Evolutionary conservation across 2,329 filamentous ascomycete genomes (phyloP).

Genomic region (Clonostachys rhizophaga): DNA sequence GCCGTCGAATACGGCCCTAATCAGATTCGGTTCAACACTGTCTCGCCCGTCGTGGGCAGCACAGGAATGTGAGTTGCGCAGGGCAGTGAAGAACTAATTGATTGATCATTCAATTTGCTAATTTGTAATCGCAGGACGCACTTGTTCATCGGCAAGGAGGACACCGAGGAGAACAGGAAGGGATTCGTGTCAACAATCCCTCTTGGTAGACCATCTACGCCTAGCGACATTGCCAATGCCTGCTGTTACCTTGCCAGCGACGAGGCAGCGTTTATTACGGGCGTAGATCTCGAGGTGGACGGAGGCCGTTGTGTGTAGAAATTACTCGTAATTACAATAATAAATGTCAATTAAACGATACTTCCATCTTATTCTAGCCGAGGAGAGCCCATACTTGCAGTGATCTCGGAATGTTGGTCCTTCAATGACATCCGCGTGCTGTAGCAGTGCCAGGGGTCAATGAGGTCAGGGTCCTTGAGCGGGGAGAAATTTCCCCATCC

Average conservation of each 20-base stretch:
- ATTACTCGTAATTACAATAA: not conserved
- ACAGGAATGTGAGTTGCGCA: slow-evolving; percentile 38
- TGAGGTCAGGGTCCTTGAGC: too few species aligned
- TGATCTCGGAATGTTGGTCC: too few species aligned
- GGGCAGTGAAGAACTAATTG: not conserved
- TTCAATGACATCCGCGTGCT: too few species aligned
- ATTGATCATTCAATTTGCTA: slow-evolving; percentile 22
- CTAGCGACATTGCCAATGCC: slow-evolving; percentile 4
- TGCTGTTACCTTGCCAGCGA: slow-evolving; percentile 3
- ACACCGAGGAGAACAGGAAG: slow-evolving; percentile 3
- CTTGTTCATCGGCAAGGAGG: slow-evolving; percentile 1
- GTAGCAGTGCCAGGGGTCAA: too few species aligned
- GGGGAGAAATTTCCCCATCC: too few species aligned
- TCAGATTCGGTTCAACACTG: slow-evolving; percentile 4
- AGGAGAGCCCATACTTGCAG: too few species aligned
- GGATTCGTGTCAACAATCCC: slow-evolving; percentile 2
- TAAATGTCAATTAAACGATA: too few species aligned
- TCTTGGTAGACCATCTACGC: slow-evolving; percentile 1
- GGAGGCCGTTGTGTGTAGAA: not conserved
- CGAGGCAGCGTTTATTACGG: slow-evolving; percentile 4
- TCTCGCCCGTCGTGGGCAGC: slow-evolving; percentile 4
- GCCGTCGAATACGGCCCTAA: slow-evolving; percentile 4
- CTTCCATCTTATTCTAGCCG: too few species aligned
- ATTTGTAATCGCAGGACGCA: slow-evolving; percentile 1
- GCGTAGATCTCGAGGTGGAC: slow-evolving; percentile 5